phyloP scores from a whole-genome alignment of 352 stramenopile genomes.

The Pythium myriotylum region DNA sequence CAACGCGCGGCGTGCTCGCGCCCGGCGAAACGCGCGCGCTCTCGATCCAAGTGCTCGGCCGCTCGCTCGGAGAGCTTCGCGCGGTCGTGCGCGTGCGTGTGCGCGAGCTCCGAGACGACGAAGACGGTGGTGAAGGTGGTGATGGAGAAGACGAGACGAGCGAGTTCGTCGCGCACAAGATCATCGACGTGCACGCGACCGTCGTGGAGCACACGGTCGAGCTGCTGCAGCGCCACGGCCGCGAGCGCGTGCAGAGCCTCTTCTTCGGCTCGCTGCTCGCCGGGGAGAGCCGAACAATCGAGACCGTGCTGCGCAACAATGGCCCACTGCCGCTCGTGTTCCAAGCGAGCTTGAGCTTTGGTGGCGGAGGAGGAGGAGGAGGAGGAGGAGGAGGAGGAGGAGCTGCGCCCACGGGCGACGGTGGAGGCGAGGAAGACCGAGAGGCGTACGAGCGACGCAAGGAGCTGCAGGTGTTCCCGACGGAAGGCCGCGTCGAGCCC shows the following conservation, averaged over 20 bases:
- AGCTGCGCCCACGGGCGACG: not conserved
- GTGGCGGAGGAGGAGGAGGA: conserved; percentile 4
- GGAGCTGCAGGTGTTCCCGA: conserved; percentile 61
- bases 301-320: conserved; percentile 80
- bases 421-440: conserved; percentile 51
- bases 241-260: conserved; percentile 49
- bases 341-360: conserved; percentile 57
- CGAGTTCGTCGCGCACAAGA: conserved; percentile 44
- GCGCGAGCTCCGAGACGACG: conserved; percentile 19
- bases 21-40: conserved; percentile 17
- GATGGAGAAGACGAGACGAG: not conserved
- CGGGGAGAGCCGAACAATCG: conserved; percentile 54
- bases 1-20: conserved; percentile 30
- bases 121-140: too few species aligned
- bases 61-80: conserved; percentile 3
- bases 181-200: conserved; percentile 79
- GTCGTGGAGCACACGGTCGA: conserved; percentile 89
- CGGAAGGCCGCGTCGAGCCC: conserved; percentile 62
- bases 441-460: conserved; percentile 68
- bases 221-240: conserved; percentile 54
- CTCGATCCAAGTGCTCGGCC: conserved; percentile 20
- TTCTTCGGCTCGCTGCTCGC: conserved; percentile 78
- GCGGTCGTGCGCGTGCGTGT: conserved; percentile 21
- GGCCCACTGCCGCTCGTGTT: conserved; percentile 68
- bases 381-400: not conserved